Evolutionary conservation across 2,329 filamentous ascomycete genomes (phyloP), one percentile per base, ranked within the genome.

Genomic region (Macroventuria anomochaeta): DNA sequence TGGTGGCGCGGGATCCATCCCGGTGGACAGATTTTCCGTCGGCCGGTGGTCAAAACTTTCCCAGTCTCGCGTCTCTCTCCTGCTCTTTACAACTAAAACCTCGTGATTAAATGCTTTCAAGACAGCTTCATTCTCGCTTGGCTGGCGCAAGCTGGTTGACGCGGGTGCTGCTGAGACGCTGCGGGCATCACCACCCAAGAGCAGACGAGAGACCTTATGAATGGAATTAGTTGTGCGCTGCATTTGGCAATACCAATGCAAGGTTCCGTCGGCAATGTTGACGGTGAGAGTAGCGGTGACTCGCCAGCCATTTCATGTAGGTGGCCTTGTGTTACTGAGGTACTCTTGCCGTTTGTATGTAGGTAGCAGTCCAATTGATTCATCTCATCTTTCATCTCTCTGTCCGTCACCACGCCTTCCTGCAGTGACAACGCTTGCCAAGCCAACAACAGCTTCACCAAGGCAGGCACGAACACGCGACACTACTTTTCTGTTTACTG

Each of bases 31-130:
- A 38, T 38, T 25, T 4, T 25, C 36, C 36, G 37, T 12, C 21
- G 23, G n/a, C n/a, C n/a, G n/a, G n/a, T n/a, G n/a, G n/a, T n/a
- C n/a, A 58, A 53, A 47, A 56, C 46, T 63, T 59, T 48, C 57
- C 52, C 58, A 50, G 55, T 31, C 52, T 57, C 58, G 42, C 39
- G 31, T 17, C 41, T 41, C 25, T 37, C 52, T 73, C 66, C 63
- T 75, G 74, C 78, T 83, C 81, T 77, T 85, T 76, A 83, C 86
- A 90, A 91, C 88, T 91, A 91, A 85, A 85, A 84, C 87, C 88
- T 86, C 85, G 81, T 88, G 88, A 92, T 83, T 88, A 89, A 86
- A 80, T 80, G 82, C 84, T 83, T 82, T 72, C 77, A 75, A 72
- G 75, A 72, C 80, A 82, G 77, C 73, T 67, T 53, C 75, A 87